Percentiles rank a stretch among this genome's conserved stretches.
phyloP scores from a whole-genome alignment of 2,329 filamentous ascomycete species.

The Onygenales sp. region DNA sequence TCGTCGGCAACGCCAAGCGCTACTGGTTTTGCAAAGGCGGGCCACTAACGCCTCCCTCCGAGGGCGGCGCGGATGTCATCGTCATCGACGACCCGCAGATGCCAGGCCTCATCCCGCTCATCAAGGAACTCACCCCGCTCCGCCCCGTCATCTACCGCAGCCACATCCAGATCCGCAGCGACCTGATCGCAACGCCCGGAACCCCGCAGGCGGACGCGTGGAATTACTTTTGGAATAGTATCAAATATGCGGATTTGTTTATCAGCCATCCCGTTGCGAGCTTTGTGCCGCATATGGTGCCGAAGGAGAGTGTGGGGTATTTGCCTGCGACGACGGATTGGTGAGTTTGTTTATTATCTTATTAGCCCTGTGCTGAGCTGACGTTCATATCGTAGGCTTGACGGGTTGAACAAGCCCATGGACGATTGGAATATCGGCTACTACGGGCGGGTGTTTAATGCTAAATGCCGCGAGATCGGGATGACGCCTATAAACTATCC shows the following conservation, averaged over 20 bases:
- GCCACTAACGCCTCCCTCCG: slow-evolving; percentile 52
- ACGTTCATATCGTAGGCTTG: slow-evolving; percentile 43
- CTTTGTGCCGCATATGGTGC: slow-evolving; percentile 64
- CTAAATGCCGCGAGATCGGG: slow-evolving; percentile 48
- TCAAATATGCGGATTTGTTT: slow-evolving; percentile 64
- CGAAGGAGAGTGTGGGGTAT: slow-evolving; percentile 58
- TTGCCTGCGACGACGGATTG: slow-evolving; percentile 76
- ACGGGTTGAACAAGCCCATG: slow-evolving; percentile 70
- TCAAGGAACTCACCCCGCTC: slow-evolving; percentile 61
- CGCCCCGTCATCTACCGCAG: slow-evolving; percentile 71
- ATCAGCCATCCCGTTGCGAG: slow-evolving; percentile 70
- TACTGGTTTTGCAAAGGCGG: slow-evolving; percentile 65
- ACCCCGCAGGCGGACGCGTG: slow-evolving; percentile 65
- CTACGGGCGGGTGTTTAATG: slow-evolving; percentile 67
- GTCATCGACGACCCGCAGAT: slow-evolving; percentile 79
- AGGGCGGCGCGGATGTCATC: slow-evolving; percentile 67
- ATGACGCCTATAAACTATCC: slow-evolving; percentile 30
- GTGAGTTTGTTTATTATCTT: slow-evolving; percentile 26
- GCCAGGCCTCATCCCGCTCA: slow-evolving; percentile 66
- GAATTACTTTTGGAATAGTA: slow-evolving; percentile 64
- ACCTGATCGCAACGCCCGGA: slow-evolving; percentile 54
- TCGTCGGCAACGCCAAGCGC: slow-evolving; percentile 59
- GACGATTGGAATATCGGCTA: slow-evolving; percentile 61
- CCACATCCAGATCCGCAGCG: slow-evolving; percentile 73
- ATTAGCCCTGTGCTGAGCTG: neutral